phyloP scores from a whole-genome alignment of 768 basidiomycete species.

The Erythrobasidium yunnanense region DNA sequence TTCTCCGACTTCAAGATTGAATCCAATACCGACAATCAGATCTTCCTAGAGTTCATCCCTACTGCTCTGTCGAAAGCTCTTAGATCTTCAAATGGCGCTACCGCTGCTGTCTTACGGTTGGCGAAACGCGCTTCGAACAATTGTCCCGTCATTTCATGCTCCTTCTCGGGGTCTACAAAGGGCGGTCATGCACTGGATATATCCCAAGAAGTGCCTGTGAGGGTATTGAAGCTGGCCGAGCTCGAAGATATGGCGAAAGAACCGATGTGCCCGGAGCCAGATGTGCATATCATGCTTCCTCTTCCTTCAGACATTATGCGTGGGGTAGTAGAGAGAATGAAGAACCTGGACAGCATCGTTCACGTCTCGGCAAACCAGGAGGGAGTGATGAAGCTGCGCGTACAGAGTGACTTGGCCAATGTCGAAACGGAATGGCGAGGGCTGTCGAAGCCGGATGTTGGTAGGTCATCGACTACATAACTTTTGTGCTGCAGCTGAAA shows the following conservation, averaged over 20 bases:
- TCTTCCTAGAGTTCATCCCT: slow-evolving; percentile 23
- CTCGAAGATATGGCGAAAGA: slow-evolving; percentile 58
- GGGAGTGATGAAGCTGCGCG: slow-evolving; percentile 46
- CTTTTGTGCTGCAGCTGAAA: neutral
- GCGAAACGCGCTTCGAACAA: slow-evolving; percentile 6
- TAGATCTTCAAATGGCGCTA: slow-evolving; percentile 14
- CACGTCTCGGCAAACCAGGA: slow-evolving; percentile 58
- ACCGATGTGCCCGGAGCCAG: slow-evolving; percentile 74
- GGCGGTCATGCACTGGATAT: slow-evolving; percentile 46
- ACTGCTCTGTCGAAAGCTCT: slow-evolving; percentile 18
- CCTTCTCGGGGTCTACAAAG: neutral
- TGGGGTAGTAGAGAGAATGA: slow-evolving; percentile 62
- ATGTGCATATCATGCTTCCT: slow-evolving; percentile 46
- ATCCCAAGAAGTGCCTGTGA: slow-evolving; percentile 67
- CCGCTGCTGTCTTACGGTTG: neutral
- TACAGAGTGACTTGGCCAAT: slow-evolving; percentile 49
- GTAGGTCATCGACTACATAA: neutral
- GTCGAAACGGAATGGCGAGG: slow-evolving; percentile 68
- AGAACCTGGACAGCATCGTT: slow-evolving; percentile 60
- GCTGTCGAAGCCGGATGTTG: slow-evolving; percentile 53
- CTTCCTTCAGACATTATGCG: slow-evolving; percentile 63
- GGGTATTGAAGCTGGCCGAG: slow-evolving; percentile 65
- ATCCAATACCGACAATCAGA: slow-evolving; percentile 21
- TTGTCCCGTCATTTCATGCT: neutral
- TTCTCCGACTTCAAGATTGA: slow-evolving; percentile 25